Conservation (phyloP, 2,329 filamentous ascomycete species). For the Cytospora schulzeri region DNA sequence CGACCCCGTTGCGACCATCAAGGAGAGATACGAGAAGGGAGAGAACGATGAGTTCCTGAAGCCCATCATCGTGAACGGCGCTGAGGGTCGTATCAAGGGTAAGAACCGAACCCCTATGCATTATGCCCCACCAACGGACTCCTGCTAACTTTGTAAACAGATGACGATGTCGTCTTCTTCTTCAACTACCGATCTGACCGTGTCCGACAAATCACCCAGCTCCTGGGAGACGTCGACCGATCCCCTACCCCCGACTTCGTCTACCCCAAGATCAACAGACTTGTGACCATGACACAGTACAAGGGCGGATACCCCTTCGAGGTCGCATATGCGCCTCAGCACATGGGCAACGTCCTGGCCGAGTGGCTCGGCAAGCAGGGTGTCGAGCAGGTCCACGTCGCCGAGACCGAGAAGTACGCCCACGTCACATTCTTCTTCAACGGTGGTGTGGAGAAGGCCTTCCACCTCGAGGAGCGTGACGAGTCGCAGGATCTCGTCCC, state of each 20-base stretch:
- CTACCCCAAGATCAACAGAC: conserved; percentile 79
- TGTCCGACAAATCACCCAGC: conserved; percentile 92
- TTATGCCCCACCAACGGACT: not conserved
- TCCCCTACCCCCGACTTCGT: conserved; percentile 88
- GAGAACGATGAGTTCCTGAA: conserved; percentile 98
- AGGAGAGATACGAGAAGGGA: conserved; percentile 81
- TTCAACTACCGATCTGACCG: conserved; percentile 99
- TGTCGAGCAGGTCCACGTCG: conserved; percentile 91
- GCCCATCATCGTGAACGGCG: conserved; percentile 91
- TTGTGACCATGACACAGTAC: conserved; percentile 98
- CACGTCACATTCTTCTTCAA: conserved; percentile 99
- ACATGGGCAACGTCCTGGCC: conserved; percentile 97
- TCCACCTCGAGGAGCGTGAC: conserved; percentile 87
- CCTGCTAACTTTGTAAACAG: conserved; percentile 46
- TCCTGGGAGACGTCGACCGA: conserved; percentile 89
- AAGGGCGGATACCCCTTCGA: conserved; percentile 93
- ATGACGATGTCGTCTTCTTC: conserved; percentile 95
- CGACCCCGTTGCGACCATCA: conserved; percentile 84
- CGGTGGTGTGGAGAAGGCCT: conserved; percentile 95
- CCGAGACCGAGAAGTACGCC: conserved; percentile 99
- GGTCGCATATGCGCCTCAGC: conserved; percentile 89
- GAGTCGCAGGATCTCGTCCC: conserved; percentile 77
- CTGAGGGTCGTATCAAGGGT: conserved; percentile 84
- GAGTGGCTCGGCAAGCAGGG: conserved; percentile 92
- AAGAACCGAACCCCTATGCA: conserved; percentile 32